Conservation (phyloP, 2,329 filamentous ascomycete species). For the Dothideomycetidae sp. region DNA sequence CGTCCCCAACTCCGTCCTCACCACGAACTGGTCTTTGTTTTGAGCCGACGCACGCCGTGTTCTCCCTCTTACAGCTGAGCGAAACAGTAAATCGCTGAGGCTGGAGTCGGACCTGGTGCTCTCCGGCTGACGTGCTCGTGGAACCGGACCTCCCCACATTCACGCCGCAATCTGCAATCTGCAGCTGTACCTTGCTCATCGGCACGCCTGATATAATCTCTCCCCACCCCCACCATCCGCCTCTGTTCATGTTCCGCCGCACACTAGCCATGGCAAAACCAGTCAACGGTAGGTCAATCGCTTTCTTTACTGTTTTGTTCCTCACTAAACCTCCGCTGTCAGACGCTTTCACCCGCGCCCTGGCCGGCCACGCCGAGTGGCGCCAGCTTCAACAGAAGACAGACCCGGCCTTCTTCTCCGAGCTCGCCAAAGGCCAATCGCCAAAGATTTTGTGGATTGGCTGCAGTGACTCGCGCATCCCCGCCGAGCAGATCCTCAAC, state of each 20-base stretch:
- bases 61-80: too few species aligned
- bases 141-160: neutral
- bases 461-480: slow-evolving; percentile 73
- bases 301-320: too few species aligned
- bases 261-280: slow-evolving; percentile 1
- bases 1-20: too few species aligned
- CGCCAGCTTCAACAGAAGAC: slow-evolving; percentile 48
- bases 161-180: too few species aligned
- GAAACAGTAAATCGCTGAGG: too few species aligned
- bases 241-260: slow-evolving; percentile 8
- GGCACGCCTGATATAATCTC: too few species aligned
- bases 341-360: slow-evolving; percentile 47
- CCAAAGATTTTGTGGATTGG: slow-evolving; percentile 67
- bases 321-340: slow-evolving; percentile 2
- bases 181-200: too few species aligned
- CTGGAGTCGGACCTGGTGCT: too few species aligned
- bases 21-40: too few species aligned
- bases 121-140: too few species aligned
- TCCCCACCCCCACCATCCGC: too few species aligned
- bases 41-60: too few species aligned
- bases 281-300: neutral
- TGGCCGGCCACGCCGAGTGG: slow-evolving; percentile 58
- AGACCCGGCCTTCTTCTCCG: slow-evolving; percentile 58
- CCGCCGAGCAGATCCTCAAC: slow-evolving; percentile 68
- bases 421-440: slow-evolving; percentile 51